Base-by-base conservation (phyloP, 768 basidiomycete species). In the Suillus ampliporus region DNA sequence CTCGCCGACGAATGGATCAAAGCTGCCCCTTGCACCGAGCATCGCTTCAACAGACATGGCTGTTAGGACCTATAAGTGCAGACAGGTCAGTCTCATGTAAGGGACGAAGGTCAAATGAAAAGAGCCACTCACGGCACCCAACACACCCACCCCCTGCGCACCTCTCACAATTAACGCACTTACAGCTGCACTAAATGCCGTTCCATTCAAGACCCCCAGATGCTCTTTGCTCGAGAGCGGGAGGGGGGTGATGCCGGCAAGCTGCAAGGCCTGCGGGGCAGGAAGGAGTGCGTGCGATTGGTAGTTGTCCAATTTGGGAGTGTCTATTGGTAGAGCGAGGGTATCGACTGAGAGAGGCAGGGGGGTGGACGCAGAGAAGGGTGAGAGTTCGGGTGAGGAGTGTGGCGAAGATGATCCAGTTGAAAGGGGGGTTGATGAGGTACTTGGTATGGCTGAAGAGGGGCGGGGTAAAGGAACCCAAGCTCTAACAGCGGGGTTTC, bases 1-100 rank as follows among this genome's bases (percentile, higher is more conserved):
- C 41, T 82, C 77, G 59, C 84, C 82, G 63, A 95, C 91, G 79
- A 95, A 95, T 3, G 89, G 85, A 63, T 87, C 89, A 69, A 89
- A 92, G 1, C 88, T 89, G 14, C 81, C 87, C 26, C 86, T 86
- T 17, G 87, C 83, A 19, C 94, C 94, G 40, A 86, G 76, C 65
- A 95, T 84, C 7, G 92, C 93, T 72, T 95, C 94, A 5, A 89
- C 86, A 17, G 92, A 91, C 83, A 95, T 84, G 1, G 93, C 93
- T 0, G 93, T 95, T 68, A 87, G 84, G 7, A 89, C 83, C 81
- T 92, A 84, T 28, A 48, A 21, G 40, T 1, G 3, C 21, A 23
- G 19, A 13, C 19, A 61, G 41, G 63, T 7, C 3, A 31, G 17
- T 19, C 4, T 19, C 5, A 41, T 21, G 2, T 1, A 1, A 50